Base-by-base conservation (phyloP, 1,284 basidiomycete genomes). In the Pseudomicrostroma phylloplanum region DNA sequence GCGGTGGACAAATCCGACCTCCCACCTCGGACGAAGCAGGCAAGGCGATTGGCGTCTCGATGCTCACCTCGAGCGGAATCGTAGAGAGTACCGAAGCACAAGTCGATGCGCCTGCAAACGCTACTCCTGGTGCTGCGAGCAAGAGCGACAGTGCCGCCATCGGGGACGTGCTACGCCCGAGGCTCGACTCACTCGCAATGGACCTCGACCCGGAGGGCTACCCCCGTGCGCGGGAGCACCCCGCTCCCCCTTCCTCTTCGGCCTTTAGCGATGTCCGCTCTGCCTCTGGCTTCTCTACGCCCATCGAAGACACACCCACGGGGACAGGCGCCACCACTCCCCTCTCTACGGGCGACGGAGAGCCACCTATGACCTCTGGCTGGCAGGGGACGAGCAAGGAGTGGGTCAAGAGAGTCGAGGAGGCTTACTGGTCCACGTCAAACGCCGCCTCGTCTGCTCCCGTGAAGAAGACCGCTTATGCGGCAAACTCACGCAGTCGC, bases 1-100 rank as follows among this genome's bases (percentile, higher is more conserved):
- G 96, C 2, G 94, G 96, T 26, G 96, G 96, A 1, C 96, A 98
- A 81, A 68, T 79, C 17, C 69, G 77, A 2, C 77, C 77, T 42
- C 74, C 74, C 0, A 61, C 65, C 17, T 46, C 11, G 48, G 36
- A 42, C 19, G 19, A 11, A 55, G 4, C 61, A 64, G 30, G 41
- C 62, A 23, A 61, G 51, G 6, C 49, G 9, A 59, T 51, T 19
- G 55, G 36, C 43, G 41, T 13, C 40, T 36, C 40, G 23, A 40
- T 63, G 23, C 51, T 43, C 25, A 54, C 26, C 51, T 17, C 51
- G 13, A 15, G 21, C 17, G 51, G 51, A 6, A 23, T 54, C 19
- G 21, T 26, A 8, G 60, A 41, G 17, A 51, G 26, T 40, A 55
- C 56, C 42, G 56, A 61, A 40, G 53, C 55, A n/a, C 56, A 59